Evolutionary conservation across 805 yeast species (phyloP).

Genomic region (Cyberlindnera nakhonratchasimensis): DNA sequence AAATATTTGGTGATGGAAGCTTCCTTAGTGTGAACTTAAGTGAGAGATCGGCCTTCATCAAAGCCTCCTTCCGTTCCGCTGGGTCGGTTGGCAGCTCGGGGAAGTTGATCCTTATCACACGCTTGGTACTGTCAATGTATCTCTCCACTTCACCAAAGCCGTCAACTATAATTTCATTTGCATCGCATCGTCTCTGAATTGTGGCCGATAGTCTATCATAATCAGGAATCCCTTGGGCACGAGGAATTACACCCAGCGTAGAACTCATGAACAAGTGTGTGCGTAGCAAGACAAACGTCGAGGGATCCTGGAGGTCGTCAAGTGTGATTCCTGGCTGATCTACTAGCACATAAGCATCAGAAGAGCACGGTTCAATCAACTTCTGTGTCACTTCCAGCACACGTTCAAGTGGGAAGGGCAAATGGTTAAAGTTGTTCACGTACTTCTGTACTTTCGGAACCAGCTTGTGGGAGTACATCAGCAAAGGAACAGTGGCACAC

Average conservation of each 20-base stretch:
- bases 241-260: constrained; percentile 56
- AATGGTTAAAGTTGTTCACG: constrained; percentile 22
- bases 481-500: constrained; percentile 9
- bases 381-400: constrained; percentile 31
- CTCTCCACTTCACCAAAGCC: constrained; percentile 46
- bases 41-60: constrained; percentile 33
- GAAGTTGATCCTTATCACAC: constrained; percentile 60
- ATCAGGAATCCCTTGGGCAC: constrained; percentile 38
- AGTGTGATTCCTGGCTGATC: constrained; percentile 50
- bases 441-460: constrained; percentile 29
- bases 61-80: constrained; percentile 29
- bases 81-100: constrained; percentile 43
- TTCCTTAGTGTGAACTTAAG: constrained; percentile 57
- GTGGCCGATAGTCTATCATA: constrained; percentile 40
- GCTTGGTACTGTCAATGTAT: constrained; percentile 59
- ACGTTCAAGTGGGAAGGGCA: constrained; percentile 27
- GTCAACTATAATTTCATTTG: constrained; percentile 40
- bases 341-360: constrained; percentile 56
- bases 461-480: constrained; percentile 14
- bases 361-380: constrained; percentile 40
- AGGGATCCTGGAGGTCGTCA: constrained; percentile 43
- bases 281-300: constrained; percentile 46
- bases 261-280: constrained; percentile 54
- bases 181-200: constrained; percentile 49
- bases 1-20: constrained; percentile 69